Evolutionary conservation across 768 basidiomycete species (phyloP), one percentile per base, ranked within the genome.

Genomic region (Amanita muscaria): DNA sequence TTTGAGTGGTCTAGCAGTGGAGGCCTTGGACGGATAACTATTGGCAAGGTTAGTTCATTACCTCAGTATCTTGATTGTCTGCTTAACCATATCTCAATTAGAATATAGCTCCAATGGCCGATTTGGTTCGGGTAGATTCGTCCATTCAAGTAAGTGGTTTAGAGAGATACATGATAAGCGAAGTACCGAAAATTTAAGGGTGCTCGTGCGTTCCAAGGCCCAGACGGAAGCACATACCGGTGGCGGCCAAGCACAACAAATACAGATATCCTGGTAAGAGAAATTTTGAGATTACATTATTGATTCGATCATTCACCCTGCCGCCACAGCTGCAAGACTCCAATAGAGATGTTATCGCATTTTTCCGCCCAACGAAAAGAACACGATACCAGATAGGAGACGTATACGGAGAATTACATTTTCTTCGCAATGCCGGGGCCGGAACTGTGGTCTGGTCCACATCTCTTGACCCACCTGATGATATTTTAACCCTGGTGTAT

Each of bases 1-100:
- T 76, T 90, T 42, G 88, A 91, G 63, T 91, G 88, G 88, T 76
- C 83, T 44, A 68, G 80, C 38, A 87, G 77, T 53, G 88, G 87
- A 49, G 80, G 83, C 46, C 80, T 90, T 40, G 88, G 88, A 49
- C 85, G 88, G 55, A 81, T 87, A 54, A 72, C 84, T 49, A 85
- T 91, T 56, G 88, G 88, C 56, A 89, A 88, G 73, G 87, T 86
- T 37, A 42, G n/a, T n/a, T n/a, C 45, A 47, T 44, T 22, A 51
- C 40, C 40, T n/a, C n/a, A n/a, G n/a, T n/a, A n/a, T n/a, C n/a
- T n/a, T n/a, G n/a, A n/a, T n/a, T n/a, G n/a, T n/a, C n/a, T n/a
- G n/a, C n/a, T n/a, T n/a, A n/a, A n/a, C n/a, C n/a, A n/a, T n/a
- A n/a, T n/a, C n/a, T 55, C 52, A 52, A 49, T 27, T 63, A 89